Conservation (phyloP, 345 rosid genomes). For the Brassica incana region DNA sequence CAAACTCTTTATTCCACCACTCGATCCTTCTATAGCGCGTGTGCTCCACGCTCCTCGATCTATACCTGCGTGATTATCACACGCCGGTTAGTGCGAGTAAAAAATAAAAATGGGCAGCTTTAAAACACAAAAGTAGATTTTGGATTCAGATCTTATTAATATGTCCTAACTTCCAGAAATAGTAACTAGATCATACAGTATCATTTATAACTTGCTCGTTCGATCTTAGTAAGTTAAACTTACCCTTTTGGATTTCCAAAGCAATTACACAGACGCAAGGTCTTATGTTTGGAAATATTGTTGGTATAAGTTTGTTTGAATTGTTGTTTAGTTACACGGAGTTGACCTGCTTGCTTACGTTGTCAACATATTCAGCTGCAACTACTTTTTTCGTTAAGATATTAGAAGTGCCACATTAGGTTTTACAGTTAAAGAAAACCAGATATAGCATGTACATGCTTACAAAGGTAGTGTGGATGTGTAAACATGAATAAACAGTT, state of each 20-base stretch:
- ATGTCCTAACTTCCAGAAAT: background rate
- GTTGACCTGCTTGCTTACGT: slow-evolving; percentile 43
- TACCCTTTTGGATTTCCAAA: slow-evolving; percentile 16
- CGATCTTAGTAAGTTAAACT: background rate
- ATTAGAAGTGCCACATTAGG: slow-evolving; percentile 35
- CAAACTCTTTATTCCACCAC: background rate
- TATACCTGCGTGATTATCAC: background rate
- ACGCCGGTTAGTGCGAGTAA: background rate
- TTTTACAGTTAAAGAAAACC: background rate
- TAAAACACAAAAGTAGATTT: slow-evolving; percentile 16
- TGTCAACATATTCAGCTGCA: slow-evolving; percentile 22
- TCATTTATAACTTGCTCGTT: slow-evolving; percentile 6
- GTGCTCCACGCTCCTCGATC: background rate
- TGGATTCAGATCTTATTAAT: background rate
- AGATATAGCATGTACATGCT: background rate
- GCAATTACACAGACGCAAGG: slow-evolving; percentile 9
- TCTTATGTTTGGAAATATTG: slow-evolving; percentile 12
- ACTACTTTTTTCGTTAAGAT: slow-evolving; percentile 31
- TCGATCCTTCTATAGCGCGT: background rate
- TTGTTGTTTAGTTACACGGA: slow-evolving; percentile 44
- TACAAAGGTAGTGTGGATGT: background rate
- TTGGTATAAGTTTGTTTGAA: background rate
- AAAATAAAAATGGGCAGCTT: background rate
- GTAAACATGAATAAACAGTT: background rate
- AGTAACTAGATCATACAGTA: slow-evolving; percentile 9